A percentile compares a stretch with the other conserved stretches of the same genome.
These are phyloP conservation scores for Apiospora marii DNA, from an alignment of 2,329 filamentous ascomycete genomes.

Conservation along the genomic window DNA sequence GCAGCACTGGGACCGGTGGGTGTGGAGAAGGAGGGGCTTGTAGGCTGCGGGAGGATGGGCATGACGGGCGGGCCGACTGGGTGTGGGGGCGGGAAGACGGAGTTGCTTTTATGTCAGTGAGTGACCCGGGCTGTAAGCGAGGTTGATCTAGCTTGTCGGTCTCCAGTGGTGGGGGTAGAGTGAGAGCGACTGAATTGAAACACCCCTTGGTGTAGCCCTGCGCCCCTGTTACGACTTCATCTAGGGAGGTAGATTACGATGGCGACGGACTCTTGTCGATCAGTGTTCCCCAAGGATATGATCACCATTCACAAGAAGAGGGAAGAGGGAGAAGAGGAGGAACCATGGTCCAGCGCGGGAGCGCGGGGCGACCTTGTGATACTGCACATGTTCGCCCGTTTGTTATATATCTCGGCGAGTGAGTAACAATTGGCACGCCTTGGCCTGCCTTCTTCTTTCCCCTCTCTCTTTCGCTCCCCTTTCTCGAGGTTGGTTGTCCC, in stretches of 20 bases:
- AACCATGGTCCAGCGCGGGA: background rate
- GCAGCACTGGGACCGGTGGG: background rate
- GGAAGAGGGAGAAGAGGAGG: too few species aligned
- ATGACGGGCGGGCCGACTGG: background rate
- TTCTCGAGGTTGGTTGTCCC: background rate
- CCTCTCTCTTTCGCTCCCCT: background rate
- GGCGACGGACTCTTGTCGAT: background rate
- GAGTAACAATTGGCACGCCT: background rate
- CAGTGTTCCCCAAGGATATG: background rate
- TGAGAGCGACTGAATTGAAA: background rate
- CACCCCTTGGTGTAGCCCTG: background rate
- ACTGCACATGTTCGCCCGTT: background rate
- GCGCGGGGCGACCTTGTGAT: conserved; percentile 15
- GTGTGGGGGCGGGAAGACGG: background rate
- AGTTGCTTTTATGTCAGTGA: background rate
- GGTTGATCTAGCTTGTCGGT: background rate
- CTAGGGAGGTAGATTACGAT: background rate
- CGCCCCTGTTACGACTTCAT: background rate
- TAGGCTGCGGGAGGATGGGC: background rate
- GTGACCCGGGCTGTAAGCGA: background rate
- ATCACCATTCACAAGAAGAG: too few species aligned
- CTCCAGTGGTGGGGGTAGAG: too few species aligned
- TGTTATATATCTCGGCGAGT: background rate
- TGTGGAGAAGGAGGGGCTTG: background rate
- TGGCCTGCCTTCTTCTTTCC: background rate